Evolutionary conservation across 345 rosid species (phyloP), one percentile per base, ranked within the genome.

Genomic region (Erysimum cheiranthoides): DNA sequence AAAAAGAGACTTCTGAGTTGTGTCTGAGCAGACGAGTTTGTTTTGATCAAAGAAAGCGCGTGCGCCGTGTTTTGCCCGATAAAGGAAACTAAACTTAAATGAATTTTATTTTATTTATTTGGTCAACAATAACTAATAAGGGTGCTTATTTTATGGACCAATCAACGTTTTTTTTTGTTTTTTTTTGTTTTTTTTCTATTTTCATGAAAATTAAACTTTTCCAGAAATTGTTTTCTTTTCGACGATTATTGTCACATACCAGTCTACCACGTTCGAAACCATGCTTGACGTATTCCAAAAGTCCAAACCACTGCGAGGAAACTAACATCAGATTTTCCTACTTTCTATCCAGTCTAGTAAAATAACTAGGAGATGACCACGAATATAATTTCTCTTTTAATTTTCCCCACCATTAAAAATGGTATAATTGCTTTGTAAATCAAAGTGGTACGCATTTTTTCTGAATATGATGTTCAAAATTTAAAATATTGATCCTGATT

Each of bases 51-150:
- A n/a, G 62, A 60, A 68, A 68, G 61, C 79, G 79, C 79, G 74
- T 76, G 47, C 62, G 69, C 79, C 79, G 70, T 69, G 79, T 35
- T 61, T 31, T 34, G 14, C 57, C 63, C 56, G 68, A 40, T 30
- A 11, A 31, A 18, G 47, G 30, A 74, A 66, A 54, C 65, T 32
- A 16, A n/a, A 47, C 38, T 1, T 34, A 14, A 3, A 59, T 17
- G 34, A n/a, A 14, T 14, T n/a, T 12, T 11, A 14, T 16, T 31
- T 56, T 6, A 0, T 11, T 67, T n/a, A 5, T 36, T 42, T 17
- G 54, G 66, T 56, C 66, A 58, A 70, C 45, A 18, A 32, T 0
- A 31, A 43, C 3, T 40, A 59, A 13, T 25, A 34, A 32, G 5
- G 2, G 9, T 51, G 10, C 17, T 7, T 35, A 6, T 68, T 28